Conservation (phyloP, 768 basidiomycete genomes). For the Filobasidium floriforme region DNA sequence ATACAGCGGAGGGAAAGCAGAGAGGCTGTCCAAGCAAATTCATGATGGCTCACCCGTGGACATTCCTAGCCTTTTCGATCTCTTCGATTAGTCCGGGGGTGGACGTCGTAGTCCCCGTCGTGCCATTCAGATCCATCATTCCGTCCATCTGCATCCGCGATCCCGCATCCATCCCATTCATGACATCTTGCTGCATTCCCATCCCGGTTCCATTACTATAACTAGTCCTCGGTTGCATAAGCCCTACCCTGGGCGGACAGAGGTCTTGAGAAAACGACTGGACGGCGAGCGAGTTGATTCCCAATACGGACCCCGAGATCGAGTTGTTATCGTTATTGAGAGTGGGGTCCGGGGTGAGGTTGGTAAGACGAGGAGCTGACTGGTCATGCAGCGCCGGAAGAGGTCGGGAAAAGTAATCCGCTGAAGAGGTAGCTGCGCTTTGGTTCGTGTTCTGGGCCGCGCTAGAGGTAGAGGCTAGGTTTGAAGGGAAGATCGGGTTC, state of each 20-base stretch:
- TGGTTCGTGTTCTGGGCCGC: too few relatives aligned
- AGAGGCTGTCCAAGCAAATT: too few relatives aligned
- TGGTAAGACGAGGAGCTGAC: background rate
- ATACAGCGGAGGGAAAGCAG: too few relatives aligned
- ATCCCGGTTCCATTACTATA: background rate
- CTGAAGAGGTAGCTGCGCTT: background rate
- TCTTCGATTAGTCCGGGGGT: constrained; percentile 2
- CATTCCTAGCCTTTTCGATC: constrained; percentile 18
- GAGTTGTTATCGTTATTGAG: background rate
- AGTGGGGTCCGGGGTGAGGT: background rate
- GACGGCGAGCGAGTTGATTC: background rate
- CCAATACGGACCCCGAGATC: background rate
- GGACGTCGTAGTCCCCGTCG: background rate
- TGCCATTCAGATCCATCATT: background rate
- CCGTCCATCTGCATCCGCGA: background rate
- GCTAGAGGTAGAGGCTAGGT: too few relatives aligned
- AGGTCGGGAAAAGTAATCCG: background rate
- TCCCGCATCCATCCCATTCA: background rate
- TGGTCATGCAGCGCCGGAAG: background rate
- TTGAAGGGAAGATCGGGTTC: too few relatives aligned
- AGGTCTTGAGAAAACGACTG: background rate
- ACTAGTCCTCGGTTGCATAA: background rate
- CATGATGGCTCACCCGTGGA: constrained; percentile 20
- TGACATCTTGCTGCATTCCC: background rate
- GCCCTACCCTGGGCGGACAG: constrained; percentile 3